Evolutionary conservation across 768 basidiomycete genomes (phyloP).

Genomic region (Lactifluus volemus): DNA sequence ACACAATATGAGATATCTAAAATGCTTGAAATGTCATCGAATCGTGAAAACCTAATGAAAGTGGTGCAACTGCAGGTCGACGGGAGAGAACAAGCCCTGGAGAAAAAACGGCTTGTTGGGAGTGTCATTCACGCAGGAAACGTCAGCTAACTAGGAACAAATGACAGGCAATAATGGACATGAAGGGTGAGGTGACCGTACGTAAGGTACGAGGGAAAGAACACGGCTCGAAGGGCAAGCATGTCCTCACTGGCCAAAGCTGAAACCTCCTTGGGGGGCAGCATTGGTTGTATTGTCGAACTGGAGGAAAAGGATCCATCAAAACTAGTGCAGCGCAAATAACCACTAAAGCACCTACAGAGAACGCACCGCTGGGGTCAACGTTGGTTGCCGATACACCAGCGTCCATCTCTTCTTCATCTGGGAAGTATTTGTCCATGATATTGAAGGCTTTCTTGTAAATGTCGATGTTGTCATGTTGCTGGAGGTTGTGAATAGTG

Average conservation of each 20-base stretch:
- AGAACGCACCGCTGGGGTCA: constrained; percentile 64
- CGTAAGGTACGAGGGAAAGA: constrained; percentile 1
- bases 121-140: constrained; percentile 14
- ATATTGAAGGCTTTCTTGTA: constrained; percentile 99
- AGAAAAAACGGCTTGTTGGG: constrained; percentile 9
- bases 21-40: constrained; percentile 16
- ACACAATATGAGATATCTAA: constrained; percentile 18
- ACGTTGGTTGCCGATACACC: constrained; percentile 70
- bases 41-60: constrained; percentile 6
- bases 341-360: constrained; percentile 38
- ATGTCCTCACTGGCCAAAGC: constrained; percentile 63
- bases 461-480: constrained; percentile 98
- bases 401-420: constrained; percentile 89
- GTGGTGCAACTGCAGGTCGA: neutral
- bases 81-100: constrained; percentile 2
- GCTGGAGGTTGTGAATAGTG: constrained; percentile 97
- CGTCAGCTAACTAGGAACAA: constrained; percentile 8
- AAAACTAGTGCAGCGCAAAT: neutral
- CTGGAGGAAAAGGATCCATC: constrained; percentile 28
- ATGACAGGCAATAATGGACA: constrained; percentile 16
- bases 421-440: constrained; percentile 97
- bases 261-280: constrained; percentile 94
- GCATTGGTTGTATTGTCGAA: constrained; percentile 75
- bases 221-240: neutral
- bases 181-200: constrained; percentile 3